These are phyloP conservation scores for Talaromyces funiculosus DNA, from an alignment of 2,329 filamentous ascomycete species.

Conservation along the genomic window DNA sequence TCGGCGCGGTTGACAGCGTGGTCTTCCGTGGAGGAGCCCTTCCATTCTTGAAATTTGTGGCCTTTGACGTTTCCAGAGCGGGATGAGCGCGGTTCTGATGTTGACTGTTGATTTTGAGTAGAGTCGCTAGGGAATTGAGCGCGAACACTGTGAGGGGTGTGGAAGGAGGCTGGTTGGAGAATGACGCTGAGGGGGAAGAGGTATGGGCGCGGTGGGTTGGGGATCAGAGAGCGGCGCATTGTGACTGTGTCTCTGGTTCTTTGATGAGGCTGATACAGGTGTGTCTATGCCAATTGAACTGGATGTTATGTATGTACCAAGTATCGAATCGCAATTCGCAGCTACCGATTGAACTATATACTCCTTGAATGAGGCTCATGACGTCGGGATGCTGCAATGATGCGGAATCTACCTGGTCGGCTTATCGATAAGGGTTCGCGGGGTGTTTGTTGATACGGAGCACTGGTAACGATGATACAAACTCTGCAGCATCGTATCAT, in stretches of 20 bases:
- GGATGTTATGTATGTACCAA: background rate
- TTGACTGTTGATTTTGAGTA: background rate
- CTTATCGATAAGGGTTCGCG: constrained; percentile 27
- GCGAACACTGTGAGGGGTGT: constrained; percentile 15
- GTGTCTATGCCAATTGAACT: background rate
- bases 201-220: constrained; percentile 16
- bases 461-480: background rate
- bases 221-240: constrained; percentile 15
- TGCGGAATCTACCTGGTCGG: constrained; percentile 16
- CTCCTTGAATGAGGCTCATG: constrained; percentile 17
- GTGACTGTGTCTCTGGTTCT: background rate
- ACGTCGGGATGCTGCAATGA: constrained; percentile 29
- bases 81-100: background rate
- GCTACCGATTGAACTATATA: background rate
- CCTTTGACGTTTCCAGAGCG: background rate
- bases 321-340: background rate
- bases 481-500: background rate
- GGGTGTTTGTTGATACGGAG: background rate
- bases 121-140: constrained; percentile 14
- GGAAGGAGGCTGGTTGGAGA: constrained; percentile 15
- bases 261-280: background rate
- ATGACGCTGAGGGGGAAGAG: constrained; percentile 18
- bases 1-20: constrained; percentile 28
- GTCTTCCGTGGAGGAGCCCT: constrained; percentile 29
- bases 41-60: constrained; percentile 26